Evolutionary conservation across 768 basidiomycete species (phyloP).

Genomic region (Suillus spraguei): DNA sequence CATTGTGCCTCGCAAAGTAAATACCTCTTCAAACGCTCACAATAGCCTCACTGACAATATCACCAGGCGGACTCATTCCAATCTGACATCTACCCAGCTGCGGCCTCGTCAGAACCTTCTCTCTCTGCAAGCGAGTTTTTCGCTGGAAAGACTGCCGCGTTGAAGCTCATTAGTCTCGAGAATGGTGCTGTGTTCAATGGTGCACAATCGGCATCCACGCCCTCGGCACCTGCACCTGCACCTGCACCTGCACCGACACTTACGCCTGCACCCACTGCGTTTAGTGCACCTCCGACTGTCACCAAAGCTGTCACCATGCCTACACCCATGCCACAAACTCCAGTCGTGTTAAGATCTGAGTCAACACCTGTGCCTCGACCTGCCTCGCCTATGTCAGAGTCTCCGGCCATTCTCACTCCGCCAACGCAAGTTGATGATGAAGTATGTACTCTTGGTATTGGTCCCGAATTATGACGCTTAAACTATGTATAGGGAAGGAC

Average conservation of each 20-base stretch:
- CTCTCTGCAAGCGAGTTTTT: constrained; percentile 87
- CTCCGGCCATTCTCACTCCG: constrained; percentile 20
- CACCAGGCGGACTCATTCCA: constrained; percentile 91
- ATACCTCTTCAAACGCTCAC: constrained; percentile 21
- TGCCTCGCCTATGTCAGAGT: constrained; percentile 10
- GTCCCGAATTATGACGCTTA: background rate
- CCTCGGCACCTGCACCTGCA: constrained; percentile 27
- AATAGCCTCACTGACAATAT: background rate
- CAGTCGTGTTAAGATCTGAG: constrained; percentile 14
- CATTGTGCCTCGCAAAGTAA: constrained; percentile 90
- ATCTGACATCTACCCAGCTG: constrained; percentile 95
- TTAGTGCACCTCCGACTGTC: constrained; percentile 27
- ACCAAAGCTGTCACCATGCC: constrained; percentile 36
- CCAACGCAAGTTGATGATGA: constrained; percentile 28
- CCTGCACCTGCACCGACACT: constrained; percentile 33
- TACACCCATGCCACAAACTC: constrained; percentile 18
- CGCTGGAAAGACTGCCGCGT: constrained; percentile 74
- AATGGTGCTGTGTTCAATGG: constrained; percentile 53
- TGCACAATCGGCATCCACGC: constrained; percentile 16
- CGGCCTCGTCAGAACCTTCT: constrained; percentile 78
- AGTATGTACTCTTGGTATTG: constrained; percentile 29
- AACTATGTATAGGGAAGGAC: constrained; percentile 16
- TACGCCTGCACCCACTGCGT: constrained; percentile 27
- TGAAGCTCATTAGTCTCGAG: constrained; percentile 81
- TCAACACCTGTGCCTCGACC: constrained; percentile 17